Evolutionary conservation across 345 rosid species (phyloP).

Genomic region (Luvunga scandens): DNA sequence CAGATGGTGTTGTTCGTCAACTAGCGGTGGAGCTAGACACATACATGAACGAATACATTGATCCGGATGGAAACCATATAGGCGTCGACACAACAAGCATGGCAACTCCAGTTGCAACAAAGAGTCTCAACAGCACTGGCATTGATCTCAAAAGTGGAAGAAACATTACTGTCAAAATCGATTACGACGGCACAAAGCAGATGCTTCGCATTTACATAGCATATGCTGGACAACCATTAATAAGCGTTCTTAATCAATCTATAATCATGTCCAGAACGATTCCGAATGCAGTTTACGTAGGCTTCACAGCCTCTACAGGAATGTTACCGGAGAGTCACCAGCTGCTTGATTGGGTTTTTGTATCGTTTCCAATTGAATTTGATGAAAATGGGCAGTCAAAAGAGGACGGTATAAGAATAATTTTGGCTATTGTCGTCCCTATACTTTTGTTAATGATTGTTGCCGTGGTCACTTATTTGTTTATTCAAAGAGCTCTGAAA

Average conservation of each 20-base stretch:
- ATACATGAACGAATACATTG: conserved; percentile 34
- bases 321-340: conserved; percentile 27
- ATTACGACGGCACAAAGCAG: conserved; percentile 19
- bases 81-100: conserved; percentile 33
- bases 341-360: conserved; percentile 26
- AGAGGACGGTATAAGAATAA: not conserved
- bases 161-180: conserved; percentile 21
- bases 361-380: not conserved
- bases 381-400: not conserved
- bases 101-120: conserved; percentile 9
- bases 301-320: conserved; percentile 42
- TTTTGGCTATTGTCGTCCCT: conserved; percentile 20
- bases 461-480: not conserved
- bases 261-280: conserved; percentile 24
- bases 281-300: conserved; percentile 29
- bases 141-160: conserved; percentile 42
- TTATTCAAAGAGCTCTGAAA: not conserved
- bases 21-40: conserved; percentile 43
- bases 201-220: conserved; percentile 24
- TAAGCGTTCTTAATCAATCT: conserved; percentile 30
- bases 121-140: conserved; percentile 26
- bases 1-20: conserved; percentile 27
- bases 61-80: conserved; percentile 34
- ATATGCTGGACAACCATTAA: conserved; percentile 27
- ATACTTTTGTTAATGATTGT: conserved; percentile 6